Evolutionary conservation across 2,329 filamentous ascomycete genomes (phyloP).

Genomic region (Fusarium algeriense): DNA sequence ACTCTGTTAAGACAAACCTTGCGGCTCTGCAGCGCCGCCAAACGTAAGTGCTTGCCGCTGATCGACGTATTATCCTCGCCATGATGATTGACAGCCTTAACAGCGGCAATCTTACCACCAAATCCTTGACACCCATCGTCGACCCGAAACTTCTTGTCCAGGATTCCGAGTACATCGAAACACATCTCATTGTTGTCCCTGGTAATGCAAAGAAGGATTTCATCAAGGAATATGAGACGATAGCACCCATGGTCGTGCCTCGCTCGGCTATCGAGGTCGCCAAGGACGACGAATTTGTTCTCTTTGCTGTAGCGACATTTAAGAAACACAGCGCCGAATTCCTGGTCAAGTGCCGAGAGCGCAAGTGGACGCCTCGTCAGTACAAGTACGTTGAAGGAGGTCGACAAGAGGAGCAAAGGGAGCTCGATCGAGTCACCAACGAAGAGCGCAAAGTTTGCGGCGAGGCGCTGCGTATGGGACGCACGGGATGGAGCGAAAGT

Average conservation of each 20-base stretch:
- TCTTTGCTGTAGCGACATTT: conserved; percentile 92
- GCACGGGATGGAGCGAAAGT: conserved; percentile 95
- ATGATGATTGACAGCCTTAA: conserved; percentile 8
- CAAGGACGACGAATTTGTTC: conserved; percentile 87
- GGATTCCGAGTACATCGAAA: conserved; percentile 96
- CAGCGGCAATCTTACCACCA: conserved; percentile 92
- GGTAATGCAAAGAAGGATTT: conserved; percentile 87
- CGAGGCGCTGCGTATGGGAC: conserved; percentile 85
- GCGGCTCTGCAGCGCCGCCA: conserved; percentile 86
- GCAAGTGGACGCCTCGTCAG: conserved; percentile 94
- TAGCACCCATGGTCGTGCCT: conserved; percentile 92
- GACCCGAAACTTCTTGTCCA: conserved; percentile 83
- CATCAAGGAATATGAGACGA: conserved; percentile 86
- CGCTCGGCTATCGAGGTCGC: conserved; percentile 84
- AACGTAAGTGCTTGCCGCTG: conserved; percentile 68
- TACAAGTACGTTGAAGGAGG: conserved; percentile 94
- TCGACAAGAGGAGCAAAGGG: conserved; percentile 87
- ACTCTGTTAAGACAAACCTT: conserved; percentile 86
- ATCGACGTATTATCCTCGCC: not conserved
- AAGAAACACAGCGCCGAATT: conserved; percentile 93
- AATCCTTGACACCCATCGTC: conserved; percentile 91
- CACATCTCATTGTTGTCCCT: conserved; percentile 91
- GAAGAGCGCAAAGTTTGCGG: conserved; percentile 95
- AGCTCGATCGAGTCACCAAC: conserved; percentile 82
- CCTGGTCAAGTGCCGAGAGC: conserved; percentile 89